Conservation (phyloP, 495 filamentous ascomycete species). For the Talaromyces stipitatus region DNA sequence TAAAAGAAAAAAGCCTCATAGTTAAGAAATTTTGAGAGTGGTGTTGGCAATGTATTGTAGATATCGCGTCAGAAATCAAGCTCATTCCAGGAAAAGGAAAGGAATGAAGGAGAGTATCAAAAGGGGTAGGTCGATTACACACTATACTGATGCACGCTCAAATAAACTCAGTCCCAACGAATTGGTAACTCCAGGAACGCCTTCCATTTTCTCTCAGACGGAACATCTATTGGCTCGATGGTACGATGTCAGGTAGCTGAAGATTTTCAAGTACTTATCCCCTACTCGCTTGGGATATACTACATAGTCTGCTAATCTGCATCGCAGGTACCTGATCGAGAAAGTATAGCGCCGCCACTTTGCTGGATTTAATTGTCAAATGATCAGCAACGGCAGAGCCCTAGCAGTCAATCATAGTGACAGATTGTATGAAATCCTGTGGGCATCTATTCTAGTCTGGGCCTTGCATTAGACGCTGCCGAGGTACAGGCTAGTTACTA, state of each 20-base stretch:
- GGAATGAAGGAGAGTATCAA: slow-evolving; percentile 1
- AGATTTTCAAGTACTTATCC: neutral
- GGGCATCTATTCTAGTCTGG: too few species aligned
- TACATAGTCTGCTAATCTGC: neutral
- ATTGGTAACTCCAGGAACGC: neutral
- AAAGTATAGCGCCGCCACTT: neutral
- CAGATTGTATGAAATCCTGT: too few species aligned
- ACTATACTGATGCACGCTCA: neutral
- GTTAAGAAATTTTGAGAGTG: too few species aligned
- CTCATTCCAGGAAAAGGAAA: neutral
- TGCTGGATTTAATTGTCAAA: neutral
- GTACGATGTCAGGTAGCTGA: neutral
- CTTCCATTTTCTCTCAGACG: neutral
- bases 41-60: neutral
- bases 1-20: too few species aligned
- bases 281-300: too few species aligned
- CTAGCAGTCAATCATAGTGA: too few species aligned
- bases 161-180: neutral
- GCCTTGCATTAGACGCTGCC: too few species aligned
- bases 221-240: neutral
- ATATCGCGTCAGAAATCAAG: neutral
- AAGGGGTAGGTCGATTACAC: neutral
- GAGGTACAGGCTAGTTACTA: too few species aligned
- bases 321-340: too few species aligned
- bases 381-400: too few species aligned